These are phyloP conservation scores for Blastocystis sp. DNA, from an alignment of 352 stramenopile species.

Conservation along the genomic window DNA sequence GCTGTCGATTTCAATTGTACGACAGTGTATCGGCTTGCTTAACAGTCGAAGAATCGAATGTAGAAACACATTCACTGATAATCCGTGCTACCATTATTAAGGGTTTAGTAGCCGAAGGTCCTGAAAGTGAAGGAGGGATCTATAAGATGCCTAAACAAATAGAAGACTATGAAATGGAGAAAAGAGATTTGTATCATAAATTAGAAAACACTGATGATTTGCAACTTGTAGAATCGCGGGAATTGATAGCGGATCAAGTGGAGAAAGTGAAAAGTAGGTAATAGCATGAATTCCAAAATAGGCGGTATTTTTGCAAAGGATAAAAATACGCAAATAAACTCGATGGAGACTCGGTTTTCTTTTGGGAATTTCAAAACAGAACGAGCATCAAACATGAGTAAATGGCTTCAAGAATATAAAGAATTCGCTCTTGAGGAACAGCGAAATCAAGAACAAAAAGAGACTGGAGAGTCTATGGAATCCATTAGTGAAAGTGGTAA, in stretches of 20 bases:
- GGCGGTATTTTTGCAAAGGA: background rate
- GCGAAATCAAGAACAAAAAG: background rate
- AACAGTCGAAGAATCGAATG: background rate
- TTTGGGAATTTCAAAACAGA: constrained; percentile 11
- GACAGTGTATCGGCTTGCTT: background rate
- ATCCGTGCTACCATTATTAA: no score
- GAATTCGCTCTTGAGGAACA: background rate
- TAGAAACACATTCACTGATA: background rate
- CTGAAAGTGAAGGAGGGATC: background rate
- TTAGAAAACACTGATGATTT: background rate
- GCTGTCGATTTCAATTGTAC: background rate
- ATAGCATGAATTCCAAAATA: background rate
- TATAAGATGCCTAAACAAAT: background rate
- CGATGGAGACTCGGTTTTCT: background rate
- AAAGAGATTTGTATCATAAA: background rate
- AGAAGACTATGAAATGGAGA: background rate
- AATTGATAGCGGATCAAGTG: background rate
- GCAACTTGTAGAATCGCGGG: background rate
- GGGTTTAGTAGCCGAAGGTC: no score
- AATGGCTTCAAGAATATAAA: constrained; percentile 15
- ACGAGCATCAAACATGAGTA: background rate
- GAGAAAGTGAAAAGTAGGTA: background rate
- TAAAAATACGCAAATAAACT: background rate
- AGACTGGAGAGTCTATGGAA: background rate
- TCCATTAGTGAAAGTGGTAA: no score